phyloP scores from a whole-genome alignment of 371 early-diverging fungal species.

The Rhizopus microsporus region DNA sequence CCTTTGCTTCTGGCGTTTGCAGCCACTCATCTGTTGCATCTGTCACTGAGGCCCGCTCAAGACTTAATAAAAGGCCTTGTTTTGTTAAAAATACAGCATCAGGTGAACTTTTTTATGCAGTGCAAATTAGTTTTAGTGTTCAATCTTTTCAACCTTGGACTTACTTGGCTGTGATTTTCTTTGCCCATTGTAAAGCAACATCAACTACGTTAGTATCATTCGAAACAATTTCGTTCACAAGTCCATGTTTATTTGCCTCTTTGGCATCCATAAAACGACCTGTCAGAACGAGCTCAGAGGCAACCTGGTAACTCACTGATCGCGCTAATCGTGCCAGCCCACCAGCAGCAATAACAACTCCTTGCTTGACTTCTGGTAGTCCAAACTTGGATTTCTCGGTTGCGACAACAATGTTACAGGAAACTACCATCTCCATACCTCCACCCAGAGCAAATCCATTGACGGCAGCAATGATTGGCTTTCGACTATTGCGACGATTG shows the following conservation, averaged over 20 bases:
- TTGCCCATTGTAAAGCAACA: conserved; percentile 39
- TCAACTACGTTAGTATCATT: conserved; percentile 36
- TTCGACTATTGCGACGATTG: conserved; percentile 37
- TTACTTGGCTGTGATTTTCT: conserved; percentile 44
- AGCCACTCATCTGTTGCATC: conserved; percentile 42
- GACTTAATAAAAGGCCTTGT: conserved; percentile 40
- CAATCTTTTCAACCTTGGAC: neutral
- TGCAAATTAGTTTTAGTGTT: neutral
- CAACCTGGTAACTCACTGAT: conserved; percentile 46
- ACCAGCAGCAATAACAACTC: conserved; percentile 49
- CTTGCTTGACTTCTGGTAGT: conserved; percentile 53
- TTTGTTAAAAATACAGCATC: conserved; percentile 51
- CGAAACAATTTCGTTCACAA: conserved; percentile 49
- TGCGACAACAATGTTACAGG: conserved; percentile 53
- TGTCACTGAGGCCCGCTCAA: conserved; percentile 41
- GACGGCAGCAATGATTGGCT: conserved; percentile 58
- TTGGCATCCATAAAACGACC: conserved; percentile 47
- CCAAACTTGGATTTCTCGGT: conserved; percentile 47
- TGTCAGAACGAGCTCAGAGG: conserved; percentile 47
- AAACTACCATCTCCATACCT: conserved; percentile 47
- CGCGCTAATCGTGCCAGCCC: conserved; percentile 47
- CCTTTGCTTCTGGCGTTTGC: conserved; percentile 35
- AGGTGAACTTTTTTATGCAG: conserved; percentile 29
- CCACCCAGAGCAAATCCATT: conserved; percentile 54
- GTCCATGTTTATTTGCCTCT: conserved; percentile 45